Evolutionary conservation across 768 basidiomycete species (phyloP), one percentile per base, ranked within the genome.

Genomic region (Calocera viscosa): DNA sequence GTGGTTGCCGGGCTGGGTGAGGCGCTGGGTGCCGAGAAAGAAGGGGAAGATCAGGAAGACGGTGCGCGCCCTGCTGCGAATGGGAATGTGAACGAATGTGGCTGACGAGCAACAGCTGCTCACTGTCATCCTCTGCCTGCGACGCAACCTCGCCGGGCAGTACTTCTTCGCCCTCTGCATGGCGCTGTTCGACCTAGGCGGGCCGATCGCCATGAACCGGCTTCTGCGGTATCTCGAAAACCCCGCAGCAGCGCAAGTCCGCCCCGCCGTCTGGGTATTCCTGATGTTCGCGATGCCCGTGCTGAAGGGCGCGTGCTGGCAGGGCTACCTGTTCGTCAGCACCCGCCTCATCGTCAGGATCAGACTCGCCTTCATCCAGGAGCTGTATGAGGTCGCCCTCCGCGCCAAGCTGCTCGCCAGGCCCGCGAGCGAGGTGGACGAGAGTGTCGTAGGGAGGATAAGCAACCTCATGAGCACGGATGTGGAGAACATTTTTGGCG

Each of bases 71-170:
- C 11, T 26, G 14, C n/a, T n/a, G n/a, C n/a, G n/a, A n/a, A n/a
- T n/a, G n/a, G n/a, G n/a, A n/a, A n/a, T n/a, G n/a, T n/a, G n/a
- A n/a, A n/a, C n/a, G n/a, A n/a, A n/a, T n/a, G n/a, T n/a, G n/a
- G n/a, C n/a, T n/a, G n/a, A n/a, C n/a, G n/a, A n/a, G n/a, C n/a
- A n/a, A 32, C 30, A 60, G 53, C 53, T 60, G 7, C 53, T 60
- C 53, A 60, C 53, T 19, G 53, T 60, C 53, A 60, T 60, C 53
- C 53, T 60, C 53, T 60, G 53, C 53, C 53, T 60, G 14, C 53
- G 53, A 10, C 53, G 53, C 24, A 60, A 60, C 53, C 2, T 60
- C 30, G 53, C 53, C 22, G 53, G 53, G 14, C 53, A 60, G 53
- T 60, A 32, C 22, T 22, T 60, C 53, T 60, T 60, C 30, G 53